Evolutionary conservation across 768 basidiomycete genomes (phyloP).

Genomic region (Neoboletus magnificus): DNA sequence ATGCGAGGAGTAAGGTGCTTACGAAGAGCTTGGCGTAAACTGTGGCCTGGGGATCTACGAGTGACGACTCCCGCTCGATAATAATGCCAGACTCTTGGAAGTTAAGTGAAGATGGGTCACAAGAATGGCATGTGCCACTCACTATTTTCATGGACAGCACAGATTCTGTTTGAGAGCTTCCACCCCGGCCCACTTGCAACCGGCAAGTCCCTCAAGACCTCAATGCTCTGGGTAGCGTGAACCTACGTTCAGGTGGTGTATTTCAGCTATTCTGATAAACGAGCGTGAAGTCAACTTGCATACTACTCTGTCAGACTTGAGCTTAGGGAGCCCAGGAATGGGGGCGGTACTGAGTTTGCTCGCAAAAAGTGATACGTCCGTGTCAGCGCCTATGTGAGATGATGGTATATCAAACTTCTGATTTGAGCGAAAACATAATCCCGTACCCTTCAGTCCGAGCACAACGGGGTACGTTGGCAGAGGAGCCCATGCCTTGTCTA

Average conservation of each 20-base stretch:
- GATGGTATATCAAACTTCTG: not conserved
- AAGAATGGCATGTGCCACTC: constrained; percentile 22
- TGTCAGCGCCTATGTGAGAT: constrained; percentile 42
- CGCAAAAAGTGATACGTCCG: constrained; percentile 70
- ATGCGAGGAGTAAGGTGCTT: constrained; percentile 13
- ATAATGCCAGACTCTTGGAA: constrained; percentile 70
- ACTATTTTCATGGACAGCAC: constrained; percentile 83
- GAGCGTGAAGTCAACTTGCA: constrained; percentile 19
- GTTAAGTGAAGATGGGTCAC: not conserved
- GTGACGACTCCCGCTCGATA: constrained; percentile 56
- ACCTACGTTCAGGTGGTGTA: constrained; percentile 42
- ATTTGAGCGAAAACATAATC: not conserved
- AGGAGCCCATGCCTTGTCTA: constrained; percentile 68
- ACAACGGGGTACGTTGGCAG: constrained; percentile 87
- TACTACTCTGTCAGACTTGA: constrained; percentile 70
- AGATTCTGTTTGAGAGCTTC: constrained; percentile 64
- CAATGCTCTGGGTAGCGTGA: constrained; percentile 76
- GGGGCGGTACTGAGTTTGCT: constrained; percentile 37
- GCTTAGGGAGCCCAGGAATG: constrained; percentile 64
- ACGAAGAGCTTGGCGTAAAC: constrained; percentile 65
- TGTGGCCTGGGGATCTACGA: constrained; percentile 60
- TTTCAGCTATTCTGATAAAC: not conserved
- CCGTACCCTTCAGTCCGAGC: constrained; percentile 61
- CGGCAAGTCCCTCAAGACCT: constrained; percentile 77
- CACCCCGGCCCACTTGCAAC: constrained; percentile 74